Percentiles rank a stretch among this genome's conserved stretches.
Conservation (phyloP, 139 green algal genomes). For the Chlamydomonas eustigma region DNA sequence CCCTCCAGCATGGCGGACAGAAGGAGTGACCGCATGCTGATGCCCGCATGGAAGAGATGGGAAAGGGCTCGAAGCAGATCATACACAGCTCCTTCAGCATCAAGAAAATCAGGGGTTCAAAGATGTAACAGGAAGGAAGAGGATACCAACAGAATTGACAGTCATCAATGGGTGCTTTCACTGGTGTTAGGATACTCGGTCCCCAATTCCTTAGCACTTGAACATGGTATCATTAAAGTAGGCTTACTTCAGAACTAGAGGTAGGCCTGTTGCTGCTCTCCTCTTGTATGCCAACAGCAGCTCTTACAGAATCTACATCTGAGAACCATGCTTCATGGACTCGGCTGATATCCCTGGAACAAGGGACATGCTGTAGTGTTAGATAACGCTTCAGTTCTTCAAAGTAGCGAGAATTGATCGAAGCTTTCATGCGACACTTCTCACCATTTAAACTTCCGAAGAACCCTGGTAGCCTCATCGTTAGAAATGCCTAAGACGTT, state of each 20-base stretch:
- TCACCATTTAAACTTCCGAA: constrained; percentile 78
- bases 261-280: neutral
- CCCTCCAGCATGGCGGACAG: constrained; percentile 81
- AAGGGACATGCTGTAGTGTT: too few relatives aligned
- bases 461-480: constrained; percentile 57
- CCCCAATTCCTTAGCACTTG: too few relatives aligned
- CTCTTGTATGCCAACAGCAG: constrained; percentile 57
- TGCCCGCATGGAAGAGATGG: constrained; percentile 39
- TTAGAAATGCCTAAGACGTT: constrained; percentile 56
- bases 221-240: too few relatives aligned
- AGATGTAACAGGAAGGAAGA: too few relatives aligned
- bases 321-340: constrained; percentile 90
- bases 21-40: constrained; percentile 75
- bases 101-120: too few relatives aligned
- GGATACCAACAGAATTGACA: too few relatives aligned
- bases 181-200: too few relatives aligned
- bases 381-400: too few relatives aligned
- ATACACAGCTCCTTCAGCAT: too few relatives aligned
- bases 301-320: constrained; percentile 66
- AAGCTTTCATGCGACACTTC: neutral
- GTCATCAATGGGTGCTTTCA: too few relatives aligned
- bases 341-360: constrained; percentile 67
- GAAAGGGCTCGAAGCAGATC: constrained; percentile 89
- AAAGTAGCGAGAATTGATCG: neutral
- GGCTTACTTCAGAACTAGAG: too few relatives aligned